Conservation (phyloP, 331 rosid species). For the Rhamnella rubrinervis region DNA sequence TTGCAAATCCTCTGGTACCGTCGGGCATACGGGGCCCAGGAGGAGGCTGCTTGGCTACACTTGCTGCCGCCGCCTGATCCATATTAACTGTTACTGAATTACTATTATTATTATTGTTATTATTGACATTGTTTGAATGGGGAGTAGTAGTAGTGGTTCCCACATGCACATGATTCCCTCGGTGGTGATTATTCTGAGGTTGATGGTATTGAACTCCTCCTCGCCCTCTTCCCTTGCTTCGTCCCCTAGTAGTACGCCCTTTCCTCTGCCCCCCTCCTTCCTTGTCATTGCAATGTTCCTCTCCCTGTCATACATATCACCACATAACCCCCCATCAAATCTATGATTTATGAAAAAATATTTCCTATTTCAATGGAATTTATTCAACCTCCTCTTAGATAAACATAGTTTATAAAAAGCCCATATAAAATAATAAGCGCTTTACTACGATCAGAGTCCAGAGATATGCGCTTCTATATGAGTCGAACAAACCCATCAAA, state of each 20-base stretch:
- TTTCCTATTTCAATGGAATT: too few relatives aligned
- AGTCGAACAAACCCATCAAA: too few relatives aligned
- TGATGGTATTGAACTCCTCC: conserved; percentile 71
- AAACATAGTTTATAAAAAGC: too few relatives aligned
- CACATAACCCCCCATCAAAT: too few relatives aligned
- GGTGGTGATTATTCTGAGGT: conserved; percentile 25
- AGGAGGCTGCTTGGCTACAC: conserved; percentile 58
- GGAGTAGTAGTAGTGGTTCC: conserved; percentile 39
- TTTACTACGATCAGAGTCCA: too few relatives aligned
- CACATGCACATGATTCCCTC: conserved; percentile 48
- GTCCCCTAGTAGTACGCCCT: conserved; percentile 55
- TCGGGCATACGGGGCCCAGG: conserved; percentile 99
- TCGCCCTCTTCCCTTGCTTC: conserved; percentile 85
- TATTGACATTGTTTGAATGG: too few relatives aligned
- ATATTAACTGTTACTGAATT: conserved; percentile 12
- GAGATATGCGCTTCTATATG: too few relatives aligned
- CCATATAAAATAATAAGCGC: too few relatives aligned
- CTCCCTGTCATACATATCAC: conserved; percentile 45
- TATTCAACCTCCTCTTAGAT: too few relatives aligned
- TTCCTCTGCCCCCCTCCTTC: conserved; percentile 73
- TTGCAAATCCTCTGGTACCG: conserved; percentile 90
- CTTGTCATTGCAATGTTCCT: conserved; percentile 72
- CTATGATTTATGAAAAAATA: too few relatives aligned
- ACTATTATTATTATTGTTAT: too few relatives aligned
- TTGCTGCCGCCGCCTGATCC: conserved; percentile 38